Percentiles rank a stretch among this genome's conserved stretches.
Evolutionary conservation across 2,329 filamentous ascomycete genomes (phyloP).

Genomic region (Sclerotinia subarctica): DNA sequence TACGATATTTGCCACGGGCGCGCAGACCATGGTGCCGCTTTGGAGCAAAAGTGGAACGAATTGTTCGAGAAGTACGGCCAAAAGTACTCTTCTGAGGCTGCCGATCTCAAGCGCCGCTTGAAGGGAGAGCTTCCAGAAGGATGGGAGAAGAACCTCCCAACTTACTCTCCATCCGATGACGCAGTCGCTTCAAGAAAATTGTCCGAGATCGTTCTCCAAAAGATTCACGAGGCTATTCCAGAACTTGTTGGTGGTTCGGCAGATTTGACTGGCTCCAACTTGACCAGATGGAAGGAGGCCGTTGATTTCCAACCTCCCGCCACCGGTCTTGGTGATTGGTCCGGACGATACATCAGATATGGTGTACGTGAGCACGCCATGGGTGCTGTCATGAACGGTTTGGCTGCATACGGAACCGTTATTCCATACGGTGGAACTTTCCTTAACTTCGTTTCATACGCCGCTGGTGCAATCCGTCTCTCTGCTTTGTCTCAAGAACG

Average conservation of each 20-base stretch:
- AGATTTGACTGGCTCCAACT: slow-evolving; percentile 97
- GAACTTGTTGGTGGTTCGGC: slow-evolving; percentile 95
- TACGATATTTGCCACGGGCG: slow-evolving; percentile 89
- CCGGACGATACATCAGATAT: slow-evolving; percentile 88
- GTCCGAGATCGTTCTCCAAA: slow-evolving; percentile 87
- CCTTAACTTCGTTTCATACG: slow-evolving; percentile 99
- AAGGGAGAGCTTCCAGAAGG: slow-evolving; percentile 84
- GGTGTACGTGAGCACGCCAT: slow-evolving; percentile 91
- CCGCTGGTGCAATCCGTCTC: slow-evolving; percentile 89
- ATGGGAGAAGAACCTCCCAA: slow-evolving; percentile 91
- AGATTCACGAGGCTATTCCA: slow-evolving; percentile 77
- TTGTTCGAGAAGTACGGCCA: slow-evolving; percentile 81
- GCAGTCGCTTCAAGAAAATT: slow-evolving; percentile 94
- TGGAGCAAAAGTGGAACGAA: slow-evolving; percentile 93
- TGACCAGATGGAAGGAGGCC: slow-evolving; percentile 96
- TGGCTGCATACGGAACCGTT: slow-evolving; percentile 91
- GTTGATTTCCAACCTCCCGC: slow-evolving; percentile 94
- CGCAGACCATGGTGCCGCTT: slow-evolving; percentile 78
- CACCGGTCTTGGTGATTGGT: slow-evolving; percentile 81
- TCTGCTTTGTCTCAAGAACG: slow-evolving; percentile 89
- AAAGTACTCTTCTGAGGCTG: slow-evolving; percentile 74
- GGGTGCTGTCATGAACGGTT: slow-evolving; percentile 92
- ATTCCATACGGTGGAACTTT: slow-evolving; percentile 95
- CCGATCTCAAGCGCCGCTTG: slow-evolving; percentile 78
- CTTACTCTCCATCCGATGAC: slow-evolving; percentile 80